Base-by-base conservation (phyloP, 2,329 filamentous ascomycete species). In the Colletotrichum orbiculare region DNA sequence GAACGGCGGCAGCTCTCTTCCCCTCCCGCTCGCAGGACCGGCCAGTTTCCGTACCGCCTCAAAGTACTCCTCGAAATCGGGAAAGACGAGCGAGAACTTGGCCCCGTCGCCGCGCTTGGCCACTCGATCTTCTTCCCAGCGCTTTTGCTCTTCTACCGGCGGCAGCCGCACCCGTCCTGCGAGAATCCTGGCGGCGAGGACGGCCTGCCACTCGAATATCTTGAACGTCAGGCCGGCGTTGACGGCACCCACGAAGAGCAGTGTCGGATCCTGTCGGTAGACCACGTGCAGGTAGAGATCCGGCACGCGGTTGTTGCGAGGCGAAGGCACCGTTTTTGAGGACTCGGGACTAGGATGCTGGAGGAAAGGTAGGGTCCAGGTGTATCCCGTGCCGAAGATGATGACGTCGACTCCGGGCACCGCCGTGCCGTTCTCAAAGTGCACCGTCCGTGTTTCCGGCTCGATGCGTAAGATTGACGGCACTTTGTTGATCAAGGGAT, bases 351-450 rank as follows among this genome's bases (percentile, higher is more conserved):
- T 78, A 72, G 0, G 89, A 76, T 2, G 80, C 71, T 0, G 84
- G 83, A 2, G 89, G 71, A 90, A 91, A 0, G 87, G 88, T 0
- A 90, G 72, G 0, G 85, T 87, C 87, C 87, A 91, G 37, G 79
- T 83, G 72, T 89, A 90, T 0, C 89, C 89, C 0, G 89, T 91
- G n/a, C 87, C 88, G 65, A 91, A 89, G 66, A 91, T 85, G 67
- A 91, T 80, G 69, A 85, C 72, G 72, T 91, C 89, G 8, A 91
- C 84, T 13, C 83, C 76, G 0, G 78, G 66, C 6, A 87, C 77
- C 0, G 72, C 77, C 0, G 77, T 81, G 2, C 87, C 87, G 64
- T 90, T 85, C 41, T 80, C 77, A 52, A 91, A 85, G 60, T 85
- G 77, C 0, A 89, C 83, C 0, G 81, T 83, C n/a, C 81, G 74